Base-by-base conservation (phyloP, 768 basidiomycete genomes). In the Lentinula aciculospora region DNA sequence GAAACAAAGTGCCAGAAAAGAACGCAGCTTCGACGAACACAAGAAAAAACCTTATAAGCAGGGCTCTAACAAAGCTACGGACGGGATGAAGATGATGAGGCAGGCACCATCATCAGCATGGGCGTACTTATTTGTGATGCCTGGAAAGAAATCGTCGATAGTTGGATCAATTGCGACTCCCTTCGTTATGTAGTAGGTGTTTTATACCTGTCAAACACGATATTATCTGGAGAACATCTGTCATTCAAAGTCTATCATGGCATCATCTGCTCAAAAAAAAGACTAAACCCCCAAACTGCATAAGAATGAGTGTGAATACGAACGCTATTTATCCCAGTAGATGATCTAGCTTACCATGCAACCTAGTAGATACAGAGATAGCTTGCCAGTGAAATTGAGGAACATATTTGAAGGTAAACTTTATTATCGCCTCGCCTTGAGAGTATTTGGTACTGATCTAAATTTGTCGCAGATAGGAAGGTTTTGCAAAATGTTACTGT, bases 401-500 rank as follows among this genome's bases (percentile, higher is more conserved):
- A 85, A 73, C 77, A 85, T 82, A 57, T 84, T 85, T 68, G 73
- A 73, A n/a, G 75, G 73, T 65, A 34, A 60, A 88, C 76, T 44
- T 15, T n/a, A n/a, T n/a, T 29, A 50, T n/a, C 32, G 13, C 32
- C 15, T 32, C 19, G 2, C n/a, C n/a, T n/a, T n/a, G 34, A 25
- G 28, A 37, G 34, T 10, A 29, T 31, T 15, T 53, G 29, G 27
- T 34, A 15, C 49, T 44, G 57, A 59, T 8, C 21, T 36, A n/a
- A n/a, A 45, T n/a, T 4, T 42, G 50, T 42, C 42, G 46, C 72
- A 96, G 93, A 96, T 73, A 91, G 85, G 70, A 94, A 95, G 49
- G 92, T 92, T 31, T 81, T 98, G 19, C 90, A 93, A 65, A 96
- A 97, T 63, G 94, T 98, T 69, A 93, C 85, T 74, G 91, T 88